phyloP scores from a whole-genome alignment of 257 asterid species.

The Oldenlandia corymbosa region DNA sequence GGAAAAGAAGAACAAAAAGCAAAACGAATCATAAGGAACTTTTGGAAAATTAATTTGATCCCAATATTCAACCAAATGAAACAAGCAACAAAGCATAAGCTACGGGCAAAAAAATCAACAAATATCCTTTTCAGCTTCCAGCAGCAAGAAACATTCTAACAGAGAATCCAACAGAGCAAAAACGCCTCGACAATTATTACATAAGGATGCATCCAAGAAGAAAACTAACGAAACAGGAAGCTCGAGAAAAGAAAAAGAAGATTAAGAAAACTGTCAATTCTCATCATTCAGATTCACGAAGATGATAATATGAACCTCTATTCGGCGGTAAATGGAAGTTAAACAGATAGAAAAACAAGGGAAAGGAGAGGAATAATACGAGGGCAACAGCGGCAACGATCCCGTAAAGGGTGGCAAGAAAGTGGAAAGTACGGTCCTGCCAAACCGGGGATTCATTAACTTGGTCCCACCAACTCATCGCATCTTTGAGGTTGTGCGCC shows the following conservation, averaged over 20 bases:
- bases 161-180: too few species aligned
- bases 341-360: neutral
- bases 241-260: too few species aligned
- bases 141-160: neutral
- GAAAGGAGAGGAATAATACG: neutral
- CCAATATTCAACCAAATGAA: neutral
- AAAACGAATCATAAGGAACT: neutral
- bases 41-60: neutral
- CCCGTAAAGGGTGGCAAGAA: conserved; percentile 38
- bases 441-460: conserved; percentile 57
- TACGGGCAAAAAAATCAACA: neutral
- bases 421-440: conserved; percentile 79
- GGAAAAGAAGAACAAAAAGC: too few species aligned
- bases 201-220: too few species aligned
- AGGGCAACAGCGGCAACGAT: conserved; percentile 5
- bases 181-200: too few species aligned
- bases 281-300: neutral
- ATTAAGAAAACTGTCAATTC: too few species aligned
- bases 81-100: neutral
- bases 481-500: conserved; percentile 50
- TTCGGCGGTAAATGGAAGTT: neutral
- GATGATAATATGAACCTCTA: neutral
- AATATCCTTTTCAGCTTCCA: neutral
- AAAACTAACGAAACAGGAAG: too few species aligned
- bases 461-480: conserved; percentile 76